Base-by-base conservation (phyloP, 1,284 basidiomycete genomes). In the Sporisorium reilianum region DNA sequence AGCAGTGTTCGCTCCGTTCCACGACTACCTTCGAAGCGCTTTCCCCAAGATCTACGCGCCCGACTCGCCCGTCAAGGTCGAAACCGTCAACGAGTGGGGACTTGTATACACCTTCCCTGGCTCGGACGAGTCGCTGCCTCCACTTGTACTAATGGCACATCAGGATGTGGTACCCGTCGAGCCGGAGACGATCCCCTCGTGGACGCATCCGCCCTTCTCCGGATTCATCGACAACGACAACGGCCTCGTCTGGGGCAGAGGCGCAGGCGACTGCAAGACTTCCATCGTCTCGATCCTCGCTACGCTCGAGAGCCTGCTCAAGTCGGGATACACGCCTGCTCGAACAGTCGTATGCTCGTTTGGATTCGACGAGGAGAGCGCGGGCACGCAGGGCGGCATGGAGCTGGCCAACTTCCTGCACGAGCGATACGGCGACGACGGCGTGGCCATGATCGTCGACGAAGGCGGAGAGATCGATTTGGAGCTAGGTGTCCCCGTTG, bases 321-420 rank as follows among this genome's bases (percentile, higher is more conserved):
- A 84, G 2, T 44, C 65, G 8, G 66, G 58, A 25, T 88, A 84
- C 71, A 64, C 83, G 62, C 88, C 88, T 2, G 65, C 76, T 38
- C 78, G 86, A 22, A 78, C 75, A 3, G 83, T 92, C 34, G 86
- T 92, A 20, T 85, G 91, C 26, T 88, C 89, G 0, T 90, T 89
- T 53, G 91, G 91, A 8, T 89, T 89, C 60, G 91, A 92, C 75
- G 91, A 92, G 78, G 91, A 92, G 83, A 50, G 65, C 5, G 34
- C 71, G 28, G 77, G 76, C 44, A 58, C 73, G 23, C 32, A 77
- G 84, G 85, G 83, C 80, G 85, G 69, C 7, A 34, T 38, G 25
- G 25, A 66, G 38, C 64, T 83, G 12, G 74, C 72, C 3, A 38
- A 52, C 11, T 64, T 69, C 45, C 63, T 83, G 10, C 44, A 68